Conservation (phyloP, 2,329 filamentous ascomycete species). For the Metarhizium guizhouense region DNA sequence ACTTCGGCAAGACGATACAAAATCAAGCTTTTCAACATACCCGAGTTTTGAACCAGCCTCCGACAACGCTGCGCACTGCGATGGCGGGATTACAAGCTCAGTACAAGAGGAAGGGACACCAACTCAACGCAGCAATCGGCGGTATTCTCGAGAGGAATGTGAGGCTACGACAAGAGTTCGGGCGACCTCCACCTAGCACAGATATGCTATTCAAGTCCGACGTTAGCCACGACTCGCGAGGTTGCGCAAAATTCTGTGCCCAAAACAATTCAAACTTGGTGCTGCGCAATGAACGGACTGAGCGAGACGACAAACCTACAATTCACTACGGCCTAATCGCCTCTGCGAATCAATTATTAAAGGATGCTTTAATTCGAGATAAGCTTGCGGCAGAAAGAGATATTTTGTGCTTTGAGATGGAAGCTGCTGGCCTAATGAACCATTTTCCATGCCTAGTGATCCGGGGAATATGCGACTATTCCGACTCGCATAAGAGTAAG, state of each 20-base stretch:
- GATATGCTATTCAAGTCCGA: not conserved
- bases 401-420: not conserved
- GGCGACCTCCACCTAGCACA: not conserved
- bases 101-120: slow-evolving; percentile 6
- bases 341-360: not conserved
- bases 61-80: slow-evolving; percentile 4
- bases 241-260: too few species aligned
- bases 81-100: not conserved
- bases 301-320: not conserved
- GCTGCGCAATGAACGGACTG: not conserved
- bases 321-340: slow-evolving; percentile 12
- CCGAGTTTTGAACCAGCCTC: slow-evolving; percentile 9
- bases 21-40: slow-evolving; percentile 5
- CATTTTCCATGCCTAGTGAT: slow-evolving; percentile 19
- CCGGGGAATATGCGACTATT: slow-evolving; percentile 26
- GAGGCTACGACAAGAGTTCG: not conserved
- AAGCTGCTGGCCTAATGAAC: not conserved
- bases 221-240: too few species aligned
- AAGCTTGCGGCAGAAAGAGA: not conserved
- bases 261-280: not conserved
- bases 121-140: slow-evolving; percentile 1
- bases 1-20: slow-evolving; percentile 14
- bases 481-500: slow-evolving; percentile 20
- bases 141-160: not conserved
- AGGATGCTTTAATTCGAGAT: slow-evolving; percentile 7